Base-by-base conservation (phyloP, 2,329 filamentous ascomycete genomes). In the Penicillium fuscoglaucum region DNA sequence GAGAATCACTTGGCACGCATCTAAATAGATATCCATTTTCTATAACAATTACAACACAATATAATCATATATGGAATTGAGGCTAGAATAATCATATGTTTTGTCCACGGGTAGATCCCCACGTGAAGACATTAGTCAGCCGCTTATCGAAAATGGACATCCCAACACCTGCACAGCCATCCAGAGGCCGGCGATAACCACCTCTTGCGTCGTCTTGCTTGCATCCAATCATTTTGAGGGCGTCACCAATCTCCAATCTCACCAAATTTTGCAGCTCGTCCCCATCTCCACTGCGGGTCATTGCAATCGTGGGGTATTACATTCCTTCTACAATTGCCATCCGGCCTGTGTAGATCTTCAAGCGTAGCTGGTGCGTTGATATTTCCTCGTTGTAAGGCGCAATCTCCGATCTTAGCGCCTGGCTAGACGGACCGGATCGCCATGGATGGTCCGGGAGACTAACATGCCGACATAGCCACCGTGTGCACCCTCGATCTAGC, bases 111-210 rank as follows among this genome's bases (percentile, higher is more conserved):
- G 6, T 26, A 13, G 8, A 24, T 26, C 21, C 37, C 29, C 54
- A 52, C 54, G 40, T 39, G 54, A 57, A 46, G 4, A 19, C 6
- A 45, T 57, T 52, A 46, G 54, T 57, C 54, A 57, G 47, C 54
- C 24, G 31, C 50, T 48, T 53, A 54, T 54, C 50, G 24, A 58
- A 41, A 15, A 50, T 33, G 35, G 45, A 41, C 45, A 50, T 50
- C 55, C 17, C 35, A 41, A 8, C 44, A 46, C 19, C n/a, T 47
- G 13, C 13, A 29, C 40, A 64, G 62, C 62, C 63, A 65, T 61
- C 57, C 61, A 65, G 61, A 65, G 51, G 61, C 54, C 58, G 21
- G 47, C 63, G 63, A 66, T 66, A 65, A 62, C 56, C 50, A 52
- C 40, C 43, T 35, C 35, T n/a, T 57, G 31, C 43, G 21, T 45